Evolutionary conservation across 1,284 basidiomycete species (phyloP).

Genomic region (Malassezia restricta): DNA sequence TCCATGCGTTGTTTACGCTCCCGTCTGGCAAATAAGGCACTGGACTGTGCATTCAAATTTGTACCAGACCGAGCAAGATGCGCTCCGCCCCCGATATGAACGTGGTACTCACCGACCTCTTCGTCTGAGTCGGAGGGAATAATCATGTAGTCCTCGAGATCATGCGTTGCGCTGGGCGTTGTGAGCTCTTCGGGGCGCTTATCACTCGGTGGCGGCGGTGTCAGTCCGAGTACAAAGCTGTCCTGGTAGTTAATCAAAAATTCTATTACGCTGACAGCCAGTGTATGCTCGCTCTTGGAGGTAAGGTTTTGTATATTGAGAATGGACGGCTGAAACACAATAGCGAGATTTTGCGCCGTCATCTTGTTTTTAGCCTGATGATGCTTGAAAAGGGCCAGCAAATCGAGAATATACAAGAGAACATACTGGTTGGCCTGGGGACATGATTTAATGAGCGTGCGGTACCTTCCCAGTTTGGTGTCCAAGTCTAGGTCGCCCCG

Average conservation of each 20-base stretch:
- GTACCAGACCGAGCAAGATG: neutral
- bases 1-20: constrained; percentile 1
- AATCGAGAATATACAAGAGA: constrained; percentile 85
- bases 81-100: constrained; percentile 41
- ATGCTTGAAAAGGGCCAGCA: constrained; percentile 83
- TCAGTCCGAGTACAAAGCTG: constrained; percentile 40
- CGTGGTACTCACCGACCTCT: constrained; percentile 36
- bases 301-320: constrained; percentile 71
- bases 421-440: constrained; percentile 83
- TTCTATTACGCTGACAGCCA: constrained; percentile 80
- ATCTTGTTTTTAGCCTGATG: constrained; percentile 86
- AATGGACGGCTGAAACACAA: constrained; percentile 45
- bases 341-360: constrained; percentile 62
- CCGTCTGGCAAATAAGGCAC: neutral
- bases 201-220: constrained; percentile 29
- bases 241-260: constrained; percentile 64
- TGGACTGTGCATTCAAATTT: neutral
- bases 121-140: constrained; percentile 43
- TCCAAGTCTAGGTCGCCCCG: constrained; percentile 28
- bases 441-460: constrained; percentile 68
- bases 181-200: constrained; percentile 31
- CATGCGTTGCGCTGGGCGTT: constrained; percentile 18
- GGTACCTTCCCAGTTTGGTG: constrained; percentile 52
- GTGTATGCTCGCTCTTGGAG: constrained; percentile 57
- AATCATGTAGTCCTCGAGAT: constrained; percentile 18